A percentile compares a stretch with the other conserved stretches of the same genome.
Evolutionary conservation across 441 rosid species (phyloP).

Genomic region (Pelargonium exstipulatum): DNA sequence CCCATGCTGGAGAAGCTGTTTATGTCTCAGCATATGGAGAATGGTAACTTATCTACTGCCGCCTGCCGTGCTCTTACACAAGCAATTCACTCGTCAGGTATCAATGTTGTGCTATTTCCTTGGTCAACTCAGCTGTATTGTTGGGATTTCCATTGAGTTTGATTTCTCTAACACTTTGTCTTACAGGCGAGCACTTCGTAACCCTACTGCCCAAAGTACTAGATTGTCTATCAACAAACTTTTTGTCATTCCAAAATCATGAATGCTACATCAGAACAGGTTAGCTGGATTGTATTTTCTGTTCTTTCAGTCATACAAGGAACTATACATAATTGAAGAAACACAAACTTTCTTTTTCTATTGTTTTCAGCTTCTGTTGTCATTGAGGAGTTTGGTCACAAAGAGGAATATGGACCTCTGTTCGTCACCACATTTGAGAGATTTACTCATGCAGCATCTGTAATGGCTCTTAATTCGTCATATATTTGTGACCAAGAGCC

Average conservation of each 20-base stretch:
- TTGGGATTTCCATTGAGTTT: neutral
- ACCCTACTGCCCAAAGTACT: conserved; percentile 69
- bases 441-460: conserved; percentile 74
- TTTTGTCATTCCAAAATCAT: conserved; percentile 70
- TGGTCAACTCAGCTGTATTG: neutral
- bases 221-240: conserved; percentile 84
- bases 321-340: neutral
- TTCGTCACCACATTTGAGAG: conserved; percentile 78
- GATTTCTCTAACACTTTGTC: neutral
- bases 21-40: conserved; percentile 83
- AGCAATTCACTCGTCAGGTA: conserved; percentile 90
- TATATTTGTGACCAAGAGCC: conserved; percentile 99
- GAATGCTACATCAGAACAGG: conserved; percentile 95
- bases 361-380: conserved; percentile 65
- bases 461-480: conserved; percentile 82
- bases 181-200: conserved; percentile 81
- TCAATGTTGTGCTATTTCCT: conserved; percentile 12
- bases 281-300: conserved; percentile 23
- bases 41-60: conserved; percentile 65
- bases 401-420: conserved; percentile 73
- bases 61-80: conserved; percentile 91
- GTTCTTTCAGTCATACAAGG: neutral
- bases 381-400: conserved; percentile 86
- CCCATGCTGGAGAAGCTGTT: conserved; percentile 84
- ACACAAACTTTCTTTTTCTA: neutral